A percentile compares a stretch with the other conserved stretches of the same genome.
Evolutionary conservation across 1,284 basidiomycete species (phyloP).

Genomic region (Apiotrichum sp.): DNA sequence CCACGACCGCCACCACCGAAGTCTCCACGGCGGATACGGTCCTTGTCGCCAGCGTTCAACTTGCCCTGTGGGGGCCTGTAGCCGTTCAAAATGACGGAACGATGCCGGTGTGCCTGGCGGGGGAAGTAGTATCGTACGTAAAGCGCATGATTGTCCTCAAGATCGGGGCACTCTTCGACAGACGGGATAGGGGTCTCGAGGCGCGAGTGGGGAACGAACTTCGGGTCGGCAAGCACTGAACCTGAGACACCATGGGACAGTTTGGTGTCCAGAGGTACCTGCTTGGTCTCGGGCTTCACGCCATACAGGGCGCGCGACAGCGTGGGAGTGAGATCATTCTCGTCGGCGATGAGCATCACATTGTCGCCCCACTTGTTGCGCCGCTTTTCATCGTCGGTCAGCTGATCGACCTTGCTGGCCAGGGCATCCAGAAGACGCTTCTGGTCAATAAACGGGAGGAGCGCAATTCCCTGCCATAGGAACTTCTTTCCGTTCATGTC

Average conservation of each 20-base stretch:
- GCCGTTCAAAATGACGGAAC: slow-evolving; percentile 74
- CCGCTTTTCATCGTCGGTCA: slow-evolving; percentile 73
- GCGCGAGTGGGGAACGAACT: slow-evolving; percentile 85
- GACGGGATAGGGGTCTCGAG: slow-evolving; percentile 66
- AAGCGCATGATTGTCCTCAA: slow-evolving; percentile 77
- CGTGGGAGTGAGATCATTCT: slow-evolving; percentile 76
- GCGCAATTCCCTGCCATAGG: slow-evolving; percentile 97
- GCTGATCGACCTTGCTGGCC: slow-evolving; percentile 62
- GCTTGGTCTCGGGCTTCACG: slow-evolving; percentile 64
- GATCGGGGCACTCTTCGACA: slow-evolving; percentile 56
- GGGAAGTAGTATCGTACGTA: slow-evolving; percentile 88
- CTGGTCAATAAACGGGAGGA: slow-evolving; percentile 93
- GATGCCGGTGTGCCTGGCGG: slow-evolving; percentile 74
- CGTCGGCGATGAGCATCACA: slow-evolving; percentile 76
- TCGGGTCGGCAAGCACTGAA: slow-evolving; percentile 70
- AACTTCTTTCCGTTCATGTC: slow-evolving; percentile 99
- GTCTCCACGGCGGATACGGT: too few relatives aligned
- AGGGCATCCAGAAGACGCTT: slow-evolving; percentile 77
- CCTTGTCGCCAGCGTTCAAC: too few relatives aligned
- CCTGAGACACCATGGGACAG: slow-evolving; percentile 76
- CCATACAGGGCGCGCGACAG: slow-evolving; percentile 77
- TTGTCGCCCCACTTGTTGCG: slow-evolving; percentile 84
- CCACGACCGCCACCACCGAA: slow-evolving; percentile 27
- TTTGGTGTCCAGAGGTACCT: slow-evolving; percentile 58
- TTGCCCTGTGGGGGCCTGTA: slow-evolving; percentile 45